phyloP scores from a whole-genome alignment of 169 alveolate genomes.

The Eimeria necatrix region DNA sequence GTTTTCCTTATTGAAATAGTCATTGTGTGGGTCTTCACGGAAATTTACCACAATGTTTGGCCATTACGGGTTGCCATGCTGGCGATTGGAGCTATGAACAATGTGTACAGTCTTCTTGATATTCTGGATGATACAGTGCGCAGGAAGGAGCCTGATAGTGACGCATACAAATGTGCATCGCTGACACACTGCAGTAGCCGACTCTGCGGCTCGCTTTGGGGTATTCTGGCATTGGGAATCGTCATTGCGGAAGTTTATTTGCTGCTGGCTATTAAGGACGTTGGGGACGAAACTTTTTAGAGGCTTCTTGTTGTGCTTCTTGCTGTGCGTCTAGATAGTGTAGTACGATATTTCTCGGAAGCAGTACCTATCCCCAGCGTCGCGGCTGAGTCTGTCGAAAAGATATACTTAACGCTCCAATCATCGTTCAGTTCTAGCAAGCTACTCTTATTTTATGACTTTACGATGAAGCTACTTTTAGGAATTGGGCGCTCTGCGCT shows the following conservation, averaged over 20 bases:
- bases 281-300: slow-evolving; percentile 75
- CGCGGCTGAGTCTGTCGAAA: too few species aligned
- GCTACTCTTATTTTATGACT: too few species aligned
- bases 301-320: too few species aligned
- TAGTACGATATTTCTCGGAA: too few species aligned
- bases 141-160: slow-evolving; percentile 85
- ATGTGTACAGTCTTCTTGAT: slow-evolving; percentile 85
- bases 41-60: slow-evolving; percentile 82
- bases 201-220: slow-evolving; percentile 87
- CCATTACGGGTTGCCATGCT: slow-evolving; percentile 85
- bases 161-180: slow-evolving; percentile 86
- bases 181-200: slow-evolving; percentile 85
- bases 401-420: too few species aligned
- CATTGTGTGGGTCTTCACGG: slow-evolving; percentile 83
- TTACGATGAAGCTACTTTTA: too few species aligned
- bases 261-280: slow-evolving; percentile 85
- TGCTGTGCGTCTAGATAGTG: too few species aligned
- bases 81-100: slow-evolving; percentile 85
- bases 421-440: too few species aligned
- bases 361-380: too few species aligned
- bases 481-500: too few species aligned
- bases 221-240: slow-evolving; percentile 79
- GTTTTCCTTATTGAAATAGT: slow-evolving; percentile 81
- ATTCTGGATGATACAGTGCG: slow-evolving; percentile 86
- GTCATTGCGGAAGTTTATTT: slow-evolving; percentile 82